A percentile compares a stretch with the other conserved stretches of the same genome.
These are phyloP conservation scores for Ceratobasidium sp. DNA, from an alignment of 1,284 basidiomycete species.

Conservation along the genomic window DNA sequence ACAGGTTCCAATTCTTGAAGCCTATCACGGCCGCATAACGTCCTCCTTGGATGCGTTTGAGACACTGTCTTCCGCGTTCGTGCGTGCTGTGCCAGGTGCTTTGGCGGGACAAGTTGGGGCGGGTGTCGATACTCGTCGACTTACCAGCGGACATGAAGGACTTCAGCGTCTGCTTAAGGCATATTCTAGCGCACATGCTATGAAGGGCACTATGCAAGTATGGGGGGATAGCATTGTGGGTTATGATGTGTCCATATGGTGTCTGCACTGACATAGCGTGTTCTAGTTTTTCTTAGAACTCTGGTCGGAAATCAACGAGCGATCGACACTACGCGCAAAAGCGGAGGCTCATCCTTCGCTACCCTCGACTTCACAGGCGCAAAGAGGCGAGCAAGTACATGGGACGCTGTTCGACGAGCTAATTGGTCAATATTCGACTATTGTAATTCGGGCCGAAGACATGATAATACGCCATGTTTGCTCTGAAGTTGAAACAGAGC, in stretches of 20 bases:
- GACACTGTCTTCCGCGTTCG: slow-evolving; percentile 86
- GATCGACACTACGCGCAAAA: slow-evolving; percentile 68
- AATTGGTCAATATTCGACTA: slow-evolving; percentile 71
- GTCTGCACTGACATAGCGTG: neutral
- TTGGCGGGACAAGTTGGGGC: slow-evolving; percentile 67
- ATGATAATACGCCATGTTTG: slow-evolving; percentile 86
- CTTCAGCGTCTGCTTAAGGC: slow-evolving; percentile 87
- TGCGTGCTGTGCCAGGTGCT: slow-evolving; percentile 92
- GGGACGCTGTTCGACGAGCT: slow-evolving; percentile 84
- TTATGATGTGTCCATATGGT: slow-evolving; percentile 36
- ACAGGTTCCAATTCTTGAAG: slow-evolving; percentile 87
- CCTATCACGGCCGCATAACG: slow-evolving; percentile 83
- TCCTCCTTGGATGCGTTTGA: slow-evolving; percentile 95
- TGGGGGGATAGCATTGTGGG: slow-evolving; percentile 92
- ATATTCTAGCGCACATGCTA: slow-evolving; percentile 80
- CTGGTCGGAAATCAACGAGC: slow-evolving; percentile 80
- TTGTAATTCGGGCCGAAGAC: slow-evolving; percentile 83
- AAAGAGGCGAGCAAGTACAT: slow-evolving; percentile 60
- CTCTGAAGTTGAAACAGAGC: slow-evolving; percentile 79
- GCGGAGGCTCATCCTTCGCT: slow-evolving; percentile 66
- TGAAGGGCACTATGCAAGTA: slow-evolving; percentile 73
- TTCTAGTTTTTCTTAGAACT: slow-evolving; percentile 89
- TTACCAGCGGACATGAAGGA: slow-evolving; percentile 85
- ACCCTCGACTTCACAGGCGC: slow-evolving; percentile 61
- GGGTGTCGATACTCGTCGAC: slow-evolving; percentile 69